phyloP scores from a whole-genome alignment of 2,329 filamentous ascomycete genomes.

The Tolypocladium nubicola region DNA sequence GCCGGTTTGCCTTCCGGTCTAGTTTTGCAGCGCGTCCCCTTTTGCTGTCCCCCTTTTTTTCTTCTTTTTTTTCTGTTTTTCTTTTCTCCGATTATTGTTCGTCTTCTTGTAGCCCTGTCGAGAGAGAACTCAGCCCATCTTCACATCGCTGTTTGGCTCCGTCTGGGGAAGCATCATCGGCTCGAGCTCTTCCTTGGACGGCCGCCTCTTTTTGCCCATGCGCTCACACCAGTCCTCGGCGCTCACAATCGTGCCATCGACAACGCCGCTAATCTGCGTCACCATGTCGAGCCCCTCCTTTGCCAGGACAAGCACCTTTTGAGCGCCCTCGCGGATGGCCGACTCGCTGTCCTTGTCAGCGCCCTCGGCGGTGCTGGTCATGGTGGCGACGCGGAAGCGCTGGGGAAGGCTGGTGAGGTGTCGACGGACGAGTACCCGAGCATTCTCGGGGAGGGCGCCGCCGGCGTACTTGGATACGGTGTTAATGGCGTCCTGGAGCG shows the following conservation, averaged over 20 bases:
- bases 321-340: slow-evolving; percentile 45
- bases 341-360: slow-evolving; percentile 23
- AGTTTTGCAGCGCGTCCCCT: neutral
- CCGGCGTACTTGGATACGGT: slow-evolving; percentile 84
- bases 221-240: slow-evolving; percentile 87
- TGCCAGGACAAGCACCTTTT: slow-evolving; percentile 74
- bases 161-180: neutral
- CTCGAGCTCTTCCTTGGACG: slow-evolving; percentile 16
- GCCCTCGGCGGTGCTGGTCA: slow-evolving; percentile 20
- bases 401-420: slow-evolving; percentile 79
- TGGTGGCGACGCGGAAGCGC: slow-evolving; percentile 65
- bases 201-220: slow-evolving; percentile 40
- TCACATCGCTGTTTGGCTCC: slow-evolving; percentile 12
- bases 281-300: slow-evolving; percentile 93
- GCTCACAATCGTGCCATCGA: slow-evolving; percentile 81
- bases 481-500: slow-evolving; percentile 70
- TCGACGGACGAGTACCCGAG: slow-evolving; percentile 67
- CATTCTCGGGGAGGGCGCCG: slow-evolving; percentile 85
- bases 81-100: neutral
- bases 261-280: slow-evolving; percentile 74
- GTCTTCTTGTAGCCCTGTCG: neutral
- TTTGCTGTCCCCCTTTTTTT: neutral
- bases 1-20: neutral
- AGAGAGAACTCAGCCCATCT: slow-evolving; percentile 8
- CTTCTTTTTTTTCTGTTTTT: neutral